phyloP scores from a whole-genome alignment of 2,329 filamentous ascomycete genomes.

The Fusarium caatingaense region DNA sequence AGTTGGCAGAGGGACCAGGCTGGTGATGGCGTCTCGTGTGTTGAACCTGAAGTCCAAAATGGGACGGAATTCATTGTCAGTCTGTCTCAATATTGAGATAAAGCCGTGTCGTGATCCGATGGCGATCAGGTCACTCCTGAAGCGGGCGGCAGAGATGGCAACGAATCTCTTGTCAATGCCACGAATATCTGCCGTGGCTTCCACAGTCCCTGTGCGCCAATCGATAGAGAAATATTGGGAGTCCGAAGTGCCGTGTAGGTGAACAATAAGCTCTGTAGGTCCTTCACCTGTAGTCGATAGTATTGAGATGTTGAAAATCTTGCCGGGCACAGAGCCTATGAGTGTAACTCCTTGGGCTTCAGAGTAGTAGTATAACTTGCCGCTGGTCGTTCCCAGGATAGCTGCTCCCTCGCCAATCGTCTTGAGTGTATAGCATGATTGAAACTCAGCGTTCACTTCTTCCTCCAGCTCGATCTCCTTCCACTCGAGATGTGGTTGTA shows the following conservation, averaged over 20 bases:
- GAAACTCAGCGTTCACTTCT: constrained; percentile 53
- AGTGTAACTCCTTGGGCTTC: constrained; percentile 47
- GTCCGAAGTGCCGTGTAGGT: constrained; percentile 58
- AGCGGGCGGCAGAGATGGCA: constrained; percentile 59
- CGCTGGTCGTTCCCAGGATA: constrained; percentile 62
- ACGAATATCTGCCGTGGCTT: constrained; percentile 48
- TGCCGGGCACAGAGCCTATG: constrained; percentile 57
- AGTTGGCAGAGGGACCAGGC: constrained; percentile 63
- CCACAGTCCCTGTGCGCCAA: constrained; percentile 45
- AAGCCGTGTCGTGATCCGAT: constrained; percentile 67
- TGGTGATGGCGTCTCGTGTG: constrained; percentile 74
- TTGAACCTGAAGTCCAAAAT: constrained; percentile 54
- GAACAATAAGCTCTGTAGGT: constrained; percentile 55
- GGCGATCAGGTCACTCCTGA: constrained; percentile 56
- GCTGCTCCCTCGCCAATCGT: constrained; percentile 54
- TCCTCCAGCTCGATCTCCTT: constrained; percentile 54
- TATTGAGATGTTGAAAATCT: constrained; percentile 63
- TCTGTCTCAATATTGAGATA: constrained; percentile 52
- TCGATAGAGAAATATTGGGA: constrained; percentile 58
- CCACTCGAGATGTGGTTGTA: constrained; percentile 55
- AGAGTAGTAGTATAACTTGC: constrained; percentile 60
- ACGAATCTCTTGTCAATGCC: constrained; percentile 62
- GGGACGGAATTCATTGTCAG: constrained; percentile 45
- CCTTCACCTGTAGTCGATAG: constrained; percentile 42
- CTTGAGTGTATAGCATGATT: constrained; percentile 61